Conservation (phyloP, 2,329 filamentous ascomycete genomes). For the Metarhizium album region DNA sequence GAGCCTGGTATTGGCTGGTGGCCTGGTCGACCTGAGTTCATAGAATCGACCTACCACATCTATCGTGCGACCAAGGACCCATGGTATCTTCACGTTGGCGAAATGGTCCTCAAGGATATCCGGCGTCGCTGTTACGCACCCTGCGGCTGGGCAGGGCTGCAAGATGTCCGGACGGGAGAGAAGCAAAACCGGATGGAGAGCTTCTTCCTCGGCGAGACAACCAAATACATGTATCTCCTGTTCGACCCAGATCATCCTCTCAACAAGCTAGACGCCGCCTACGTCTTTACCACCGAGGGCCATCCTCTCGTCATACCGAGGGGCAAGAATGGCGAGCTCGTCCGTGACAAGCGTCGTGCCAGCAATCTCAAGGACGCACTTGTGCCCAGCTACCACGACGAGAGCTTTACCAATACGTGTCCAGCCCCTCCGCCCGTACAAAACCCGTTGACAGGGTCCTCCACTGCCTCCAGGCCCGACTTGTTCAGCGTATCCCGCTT, state of each 20-base stretch:
- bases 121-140: slow-evolving; percentile 77
- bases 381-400: slow-evolving; percentile 27
- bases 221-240: slow-evolving; percentile 88
- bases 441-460: slow-evolving; percentile 62
- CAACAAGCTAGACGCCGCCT: slow-evolving; percentile 75
- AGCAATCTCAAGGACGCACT: slow-evolving; percentile 5
- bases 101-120: slow-evolving; percentile 89
- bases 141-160: slow-evolving; percentile 88
- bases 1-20: slow-evolving; percentile 89
- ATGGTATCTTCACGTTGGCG: slow-evolving; percentile 91
- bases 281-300: slow-evolving; percentile 92
- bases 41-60: slow-evolving; percentile 94
- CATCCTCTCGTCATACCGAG: slow-evolving; percentile 79
- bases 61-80: slow-evolving; percentile 88
- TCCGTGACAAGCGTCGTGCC: slow-evolving; percentile 5
- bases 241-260: slow-evolving; percentile 80
- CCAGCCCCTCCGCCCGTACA: slow-evolving; percentile 44
- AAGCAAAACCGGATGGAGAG: slow-evolving; percentile 95
- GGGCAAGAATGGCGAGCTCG: slow-evolving; percentile 10
- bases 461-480: slow-evolving; percentile 67
- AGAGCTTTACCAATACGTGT: slow-evolving; percentile 50
- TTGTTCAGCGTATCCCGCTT: slow-evolving; percentile 84
- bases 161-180: slow-evolving; percentile 73
- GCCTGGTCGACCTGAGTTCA: slow-evolving; percentile 90
- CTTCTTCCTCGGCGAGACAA: slow-evolving; percentile 93